Base-by-base conservation (phyloP, 1,139 yeast species). In the Kodamaea anthophila region DNA sequence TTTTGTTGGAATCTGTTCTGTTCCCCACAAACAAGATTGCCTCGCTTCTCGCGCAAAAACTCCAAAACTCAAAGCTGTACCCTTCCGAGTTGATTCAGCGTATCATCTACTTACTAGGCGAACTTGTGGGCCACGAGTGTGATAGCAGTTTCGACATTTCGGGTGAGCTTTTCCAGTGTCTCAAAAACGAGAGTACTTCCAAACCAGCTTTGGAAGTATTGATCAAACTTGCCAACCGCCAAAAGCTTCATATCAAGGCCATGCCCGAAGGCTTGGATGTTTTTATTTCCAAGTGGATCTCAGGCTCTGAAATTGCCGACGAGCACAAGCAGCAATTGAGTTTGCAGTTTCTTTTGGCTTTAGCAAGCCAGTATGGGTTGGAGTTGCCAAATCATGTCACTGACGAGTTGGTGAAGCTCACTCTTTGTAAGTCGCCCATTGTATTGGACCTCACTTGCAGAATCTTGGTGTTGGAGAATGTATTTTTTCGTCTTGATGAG, bases 1-100 rank as follows among this genome's bases (percentile, higher is more conserved):
- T 72, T 3, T 50, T 68, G 34, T 46, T 56, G 24, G 34, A 31
- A 36, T 24, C 4, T 15, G n/a, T 15, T 6, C 26, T 15, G 14
- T 40, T 27, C 21, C 32, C 5, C 16, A 15, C 8, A 24, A 24
- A 42, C 4, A 36, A 31, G 5, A 49, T 57, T 22, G 49, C 45
- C 3, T 31, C 28, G 1, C 30, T 43, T 4, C 45, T 53, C 13
- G 25, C 56, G 3, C 53, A 51, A n/a, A 69, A 65, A 31, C 57
- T 65, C 5, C 41, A 53, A 2, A 59, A 62, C 25, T 28, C 22
- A 28, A 62, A 66, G 26, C 54, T 58, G 9, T 61, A 63, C 34
- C 72, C 78, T 5, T 54, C 70, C 35, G 80, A 74, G 29, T 62
- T 75, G 11, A 56, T 78, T 29, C 70, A 68, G 37, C 57, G 56